These are phyloP conservation scores for Oryza meyeriana DNA, from an alignment of 176 grass and related monocot genomes.

Conservation along the genomic window DNA sequence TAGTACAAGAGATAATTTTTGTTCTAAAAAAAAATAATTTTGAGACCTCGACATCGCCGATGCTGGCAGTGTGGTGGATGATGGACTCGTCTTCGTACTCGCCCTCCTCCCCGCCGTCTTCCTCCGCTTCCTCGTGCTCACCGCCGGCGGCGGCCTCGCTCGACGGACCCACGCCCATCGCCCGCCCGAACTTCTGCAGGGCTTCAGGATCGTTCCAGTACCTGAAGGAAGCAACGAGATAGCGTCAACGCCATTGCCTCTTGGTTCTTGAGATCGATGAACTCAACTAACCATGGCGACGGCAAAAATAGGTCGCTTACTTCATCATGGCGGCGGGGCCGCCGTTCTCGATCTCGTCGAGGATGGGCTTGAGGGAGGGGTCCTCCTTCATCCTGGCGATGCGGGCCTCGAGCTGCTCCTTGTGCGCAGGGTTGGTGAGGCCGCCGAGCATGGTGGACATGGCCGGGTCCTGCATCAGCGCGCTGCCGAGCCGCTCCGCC, in stretches of 20 bases:
- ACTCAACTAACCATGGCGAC: neutral
- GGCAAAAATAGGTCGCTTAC: neutral
- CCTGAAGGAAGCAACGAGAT: constrained; percentile 18
- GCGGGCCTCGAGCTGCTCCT: constrained; percentile 75
- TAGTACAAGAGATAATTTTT: neutral
- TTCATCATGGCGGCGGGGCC: constrained; percentile 96
- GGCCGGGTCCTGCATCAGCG: constrained; percentile 93
- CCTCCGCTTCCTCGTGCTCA: constrained; percentile 26
- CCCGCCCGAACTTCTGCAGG: constrained; percentile 88
- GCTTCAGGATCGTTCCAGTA: constrained; percentile 95
- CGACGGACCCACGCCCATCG: constrained; percentile 61
- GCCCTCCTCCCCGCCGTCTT: constrained; percentile 55
- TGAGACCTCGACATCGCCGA: constrained; percentile 77
- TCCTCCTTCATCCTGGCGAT: constrained; percentile 84
- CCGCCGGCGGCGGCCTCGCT: constrained; percentile 20
- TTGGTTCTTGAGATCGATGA: neutral
- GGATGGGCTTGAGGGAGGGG: constrained; percentile 74
- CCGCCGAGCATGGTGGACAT: constrained; percentile 76
- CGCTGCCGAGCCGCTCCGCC: constrained; percentile 81
- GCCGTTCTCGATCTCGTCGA: constrained; percentile 93
- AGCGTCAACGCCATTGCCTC: too few species aligned
- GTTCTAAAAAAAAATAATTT: neutral
- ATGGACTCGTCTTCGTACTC: constrained; percentile 83
- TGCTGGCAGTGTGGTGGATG: constrained; percentile 80
- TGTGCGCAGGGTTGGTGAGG: constrained; percentile 68